Base-by-base conservation (phyloP, 345 rosid species). In the Hibiscus trionum region DNA sequence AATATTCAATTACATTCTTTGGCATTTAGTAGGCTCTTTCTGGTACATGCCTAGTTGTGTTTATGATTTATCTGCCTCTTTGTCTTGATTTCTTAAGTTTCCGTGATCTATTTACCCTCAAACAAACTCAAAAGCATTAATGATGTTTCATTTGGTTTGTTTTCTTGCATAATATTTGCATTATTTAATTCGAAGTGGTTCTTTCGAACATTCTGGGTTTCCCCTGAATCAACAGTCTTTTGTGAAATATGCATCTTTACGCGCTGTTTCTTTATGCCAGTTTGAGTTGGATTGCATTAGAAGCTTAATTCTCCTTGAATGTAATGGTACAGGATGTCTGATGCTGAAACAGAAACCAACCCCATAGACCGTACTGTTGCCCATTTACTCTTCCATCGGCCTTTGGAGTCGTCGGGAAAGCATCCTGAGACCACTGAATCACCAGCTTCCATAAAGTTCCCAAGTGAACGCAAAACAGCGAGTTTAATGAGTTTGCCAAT, bases 291-390 rank as follows among this genome's bases (percentile, higher is more conserved):
- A 60, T 29, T 60, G 39, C n/a, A 60, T 29, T 59, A 12, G 64
- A 65, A 57, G 27, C 61, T 56, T 21, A 19, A 21, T 12, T 66
- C 17, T 44, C 17, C 31, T 65, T 65, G 17, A 65, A 46, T 46
- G 70, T 46, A 66, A 12, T 24, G 56, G n/a, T 46, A 46, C 70
- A 66, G 70, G 70, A 44, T 55, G 73, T 19, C 88, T 64, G 90
- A 86, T 67, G 80, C 69, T 60, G 97, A 95, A 86, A 86, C 96
- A 57, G 91, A 84, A 81, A 95, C 96, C 72, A 95, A 95, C 71
- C 94, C 97, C 46, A 81, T 90, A 61, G 97, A 95, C 77, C 87
- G 98, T 67, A 81, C 85, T 29, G 90, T 95, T 68, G 99, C 98
- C 62, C 91, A 83, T 82, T 84, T 95, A 81, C 96, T 95, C 80